Evolutionary conservation across 176 grass and related monocot genomes (phyloP), one percentile per base, ranked within the genome.

Genomic region (Cocos nucifera): DNA sequence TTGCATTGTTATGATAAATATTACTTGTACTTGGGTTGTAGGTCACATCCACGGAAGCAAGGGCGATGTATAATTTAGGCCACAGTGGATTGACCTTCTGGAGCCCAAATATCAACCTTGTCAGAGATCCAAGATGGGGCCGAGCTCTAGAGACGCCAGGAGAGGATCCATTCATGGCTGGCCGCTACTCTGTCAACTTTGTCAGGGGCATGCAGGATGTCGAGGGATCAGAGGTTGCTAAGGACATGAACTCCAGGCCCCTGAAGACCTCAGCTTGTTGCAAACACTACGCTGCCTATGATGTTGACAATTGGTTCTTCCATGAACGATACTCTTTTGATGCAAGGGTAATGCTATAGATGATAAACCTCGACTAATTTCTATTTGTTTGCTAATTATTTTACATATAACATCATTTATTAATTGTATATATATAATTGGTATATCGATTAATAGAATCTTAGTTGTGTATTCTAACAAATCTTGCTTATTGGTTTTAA

Each of bases 151-250:
- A 59, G 57, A 59, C 57, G 16, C 57, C 57, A 17, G 57, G 57
- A 59, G 57, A 59, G 24, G 57, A 59, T 17, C 57, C 57, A 6
- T 27, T 59, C 24, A 5, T 59, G 16, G 25, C 17, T 16, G 57
- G 57, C 4, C 21, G 24, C 21, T 59, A 59, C 16, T 12, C 22
- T 6, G 57, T 27, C 24, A 59, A 59, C 15, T 59, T 59, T 24
- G 57, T 59, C 22, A 27, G 57, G 24, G 57, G 57, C 16, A 27
- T 59, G 57, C 57, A 59, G 24, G 57, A 59, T 27, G 57, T 59
- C 4, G 57, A 59, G 25, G 57, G 57, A 24, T 2, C 21, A 14
- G 57, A 59, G 5, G 22, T 27, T 12, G 24, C 57, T 0, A 17
- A 4, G 6, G 24, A 59, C 24, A 9, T 14, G 15, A 27, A 59